phyloP scores from a whole-genome alignment of 2,329 filamentous ascomycete species.

The Bipolaris sorokiniana region DNA sequence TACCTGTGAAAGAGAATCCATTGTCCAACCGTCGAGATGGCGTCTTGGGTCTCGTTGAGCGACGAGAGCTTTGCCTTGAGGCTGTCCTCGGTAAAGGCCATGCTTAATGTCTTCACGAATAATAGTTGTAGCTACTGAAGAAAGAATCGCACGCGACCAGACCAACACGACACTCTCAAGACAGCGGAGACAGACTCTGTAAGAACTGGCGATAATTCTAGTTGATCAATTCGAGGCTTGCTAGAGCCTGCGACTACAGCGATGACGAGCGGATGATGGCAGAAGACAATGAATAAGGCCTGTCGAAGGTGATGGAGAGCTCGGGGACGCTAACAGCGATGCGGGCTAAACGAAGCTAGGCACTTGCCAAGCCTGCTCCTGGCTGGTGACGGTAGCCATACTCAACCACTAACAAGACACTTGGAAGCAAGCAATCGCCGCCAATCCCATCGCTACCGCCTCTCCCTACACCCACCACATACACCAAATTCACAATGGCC shows the following conservation, averaged over 20 bases:
- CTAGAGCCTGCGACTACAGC: slow-evolving; percentile 20
- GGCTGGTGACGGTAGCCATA: slow-evolving; percentile 19
- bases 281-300: slow-evolving; percentile 18
- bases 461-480: background rate
- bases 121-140: slow-evolving; percentile 21
- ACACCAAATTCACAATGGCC: slow-evolving; percentile 49
- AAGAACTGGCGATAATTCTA: slow-evolving; percentile 14
- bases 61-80: slow-evolving; percentile 93
- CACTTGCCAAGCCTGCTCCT: slow-evolving; percentile 23
- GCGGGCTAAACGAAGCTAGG: slow-evolving; percentile 32
- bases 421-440: slow-evolving; percentile 30
- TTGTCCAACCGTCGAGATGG: slow-evolving; percentile 93
- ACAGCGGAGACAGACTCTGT: slow-evolving; percentile 1
- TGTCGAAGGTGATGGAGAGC: slow-evolving; percentile 19
- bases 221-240: slow-evolving; percentile 11
- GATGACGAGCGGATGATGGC: slow-evolving; percentile 28
- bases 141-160: slow-evolving; percentile 31
- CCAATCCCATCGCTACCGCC: slow-evolving; percentile 8
- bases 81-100: slow-evolving; percentile 96
- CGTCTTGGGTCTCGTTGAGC: slow-evolving; percentile 96
- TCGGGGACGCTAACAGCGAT: slow-evolving; percentile 29
- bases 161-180: slow-evolving; percentile 12
- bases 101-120: slow-evolving; percentile 51
- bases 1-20: slow-evolving; percentile 99
- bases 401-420: slow-evolving; percentile 20